A percentile compares a stretch with the other conserved stretches of the same genome.
These are phyloP conservation scores for Scheffersomyces insectosa DNA, from an alignment of 1,139 yeast species.

Conservation along the genomic window DNA sequence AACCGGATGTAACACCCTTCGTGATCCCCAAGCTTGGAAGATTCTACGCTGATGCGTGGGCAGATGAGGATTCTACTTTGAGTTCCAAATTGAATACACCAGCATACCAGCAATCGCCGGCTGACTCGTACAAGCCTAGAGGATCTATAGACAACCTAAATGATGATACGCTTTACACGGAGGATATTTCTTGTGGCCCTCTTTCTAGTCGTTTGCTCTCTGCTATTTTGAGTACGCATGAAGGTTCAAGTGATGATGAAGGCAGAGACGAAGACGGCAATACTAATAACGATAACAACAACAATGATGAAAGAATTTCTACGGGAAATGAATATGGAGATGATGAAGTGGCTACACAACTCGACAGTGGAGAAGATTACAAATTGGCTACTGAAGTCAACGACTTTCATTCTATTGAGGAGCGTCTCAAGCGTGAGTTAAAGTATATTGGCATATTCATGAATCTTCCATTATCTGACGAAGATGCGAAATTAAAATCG, in stretches of 20 bases:
- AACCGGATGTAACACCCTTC: conserved; percentile 66
- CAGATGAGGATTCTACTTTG: conserved; percentile 68
- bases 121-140: conserved; percentile 55
- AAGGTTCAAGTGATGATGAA: conserved; percentile 33
- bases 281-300: conserved; percentile 14
- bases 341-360: conserved; percentile 38
- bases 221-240: conserved; percentile 67
- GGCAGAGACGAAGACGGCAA: conserved; percentile 13
- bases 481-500: conserved; percentile 18
- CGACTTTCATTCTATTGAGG: conserved; percentile 83
- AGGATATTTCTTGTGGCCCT: conserved; percentile 88
- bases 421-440: conserved; percentile 81
- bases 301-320: conserved; percentile 6
- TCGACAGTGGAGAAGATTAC: conserved; percentile 38
- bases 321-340: conserved; percentile 7
- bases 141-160: conserved; percentile 60
- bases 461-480: conserved; percentile 48
- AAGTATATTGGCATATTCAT: conserved; percentile 88
- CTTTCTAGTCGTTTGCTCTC: conserved; percentile 80
- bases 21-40: conserved; percentile 85
- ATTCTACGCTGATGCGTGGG: conserved; percentile 80
- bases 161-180: conserved; percentile 70
- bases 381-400: conserved; percentile 34
- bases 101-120: conserved; percentile 37
- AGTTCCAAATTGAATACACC: conserved; percentile 42